Percentiles rank a stretch among this genome's conserved stretches.
Evolutionary conservation across 345 rosid species (phyloP).

Genomic region (Erodium maritimum): DNA sequence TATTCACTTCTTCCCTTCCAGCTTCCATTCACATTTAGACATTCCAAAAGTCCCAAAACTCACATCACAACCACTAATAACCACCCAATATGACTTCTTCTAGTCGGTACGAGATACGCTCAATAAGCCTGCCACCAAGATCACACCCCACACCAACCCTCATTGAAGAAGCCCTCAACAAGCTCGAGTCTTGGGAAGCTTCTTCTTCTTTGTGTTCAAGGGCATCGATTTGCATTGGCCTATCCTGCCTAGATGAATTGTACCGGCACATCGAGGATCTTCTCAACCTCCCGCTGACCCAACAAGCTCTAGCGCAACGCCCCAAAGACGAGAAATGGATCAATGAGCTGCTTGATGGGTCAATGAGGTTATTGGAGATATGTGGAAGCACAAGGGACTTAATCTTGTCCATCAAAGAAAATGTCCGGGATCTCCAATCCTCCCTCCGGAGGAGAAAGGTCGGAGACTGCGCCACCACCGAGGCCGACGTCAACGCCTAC

Average conservation of each 20-base stretch:
- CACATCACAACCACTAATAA: no score
- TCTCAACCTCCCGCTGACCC: constrained; percentile 45
- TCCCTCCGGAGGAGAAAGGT: constrained; percentile 47
- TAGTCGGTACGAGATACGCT: background rate
- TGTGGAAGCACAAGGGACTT: constrained; percentile 47
- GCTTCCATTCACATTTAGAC: background rate
- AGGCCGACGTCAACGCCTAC: constrained; percentile 11
- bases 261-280: constrained; percentile 34
- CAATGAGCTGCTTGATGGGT: constrained; percentile 47
- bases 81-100: background rate
- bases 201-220: constrained; percentile 17
- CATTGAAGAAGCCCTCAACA: constrained; percentile 41
- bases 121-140: constrained; percentile 12
- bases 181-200: constrained; percentile 29
- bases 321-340: constrained; percentile 18
- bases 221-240: constrained; percentile 20
- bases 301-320: constrained; percentile 25
- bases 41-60: no score
- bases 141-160: constrained; percentile 45
- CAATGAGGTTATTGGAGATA: constrained; percentile 43
- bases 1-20: no score
- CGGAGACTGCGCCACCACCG: constrained; percentile 13
- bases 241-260: constrained; percentile 38
- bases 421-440: constrained; percentile 43
- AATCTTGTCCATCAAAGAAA: constrained; percentile 36